Percentiles rank a stretch among this genome's conserved stretches.
These are phyloP conservation scores for Sanghuangporus sanghuang DNA, from an alignment of 1,284 basidiomycete species.

Conservation along the genomic window DNA sequence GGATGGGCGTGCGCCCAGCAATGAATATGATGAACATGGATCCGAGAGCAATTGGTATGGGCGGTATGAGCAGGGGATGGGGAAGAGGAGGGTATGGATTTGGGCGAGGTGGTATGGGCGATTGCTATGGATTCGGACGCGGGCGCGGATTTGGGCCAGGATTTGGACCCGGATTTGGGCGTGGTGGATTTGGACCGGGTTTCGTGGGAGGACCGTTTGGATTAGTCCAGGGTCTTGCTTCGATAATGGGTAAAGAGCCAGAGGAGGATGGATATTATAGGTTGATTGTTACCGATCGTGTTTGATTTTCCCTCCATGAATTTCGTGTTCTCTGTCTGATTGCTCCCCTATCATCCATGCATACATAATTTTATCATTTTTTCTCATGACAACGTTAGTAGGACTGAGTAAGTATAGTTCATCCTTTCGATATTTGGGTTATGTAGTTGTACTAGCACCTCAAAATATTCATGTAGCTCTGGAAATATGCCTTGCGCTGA, in stretches of 20 bases:
- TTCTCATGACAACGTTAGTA: too few species aligned
- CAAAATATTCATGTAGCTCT: too few species aligned
- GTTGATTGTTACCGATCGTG: conserved; percentile 5
- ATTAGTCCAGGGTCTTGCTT: neutral
- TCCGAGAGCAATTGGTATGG: neutral
- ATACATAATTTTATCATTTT: too few species aligned
- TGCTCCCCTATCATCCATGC: too few species aligned
- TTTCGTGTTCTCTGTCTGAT: too few species aligned
- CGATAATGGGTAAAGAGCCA: neutral
- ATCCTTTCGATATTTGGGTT: too few species aligned
- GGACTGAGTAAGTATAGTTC: too few species aligned
- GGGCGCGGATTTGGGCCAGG: neutral
- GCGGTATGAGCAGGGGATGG: neutral
- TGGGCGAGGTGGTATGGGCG: neutral
- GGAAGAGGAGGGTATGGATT: neutral
- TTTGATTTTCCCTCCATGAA: neutral
- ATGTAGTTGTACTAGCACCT: too few species aligned
- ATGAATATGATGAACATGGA: neutral
- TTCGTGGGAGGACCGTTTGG: neutral
- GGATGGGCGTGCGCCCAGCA: neutral
- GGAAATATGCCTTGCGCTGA: too few species aligned
- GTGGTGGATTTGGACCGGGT: neutral
- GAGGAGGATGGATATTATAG: conserved; percentile 17
- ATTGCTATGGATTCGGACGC: neutral
- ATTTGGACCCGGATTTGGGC: neutral